Base-by-base conservation (phyloP, 1,284 basidiomycete genomes). In the Schizopora paradoxa region DNA sequence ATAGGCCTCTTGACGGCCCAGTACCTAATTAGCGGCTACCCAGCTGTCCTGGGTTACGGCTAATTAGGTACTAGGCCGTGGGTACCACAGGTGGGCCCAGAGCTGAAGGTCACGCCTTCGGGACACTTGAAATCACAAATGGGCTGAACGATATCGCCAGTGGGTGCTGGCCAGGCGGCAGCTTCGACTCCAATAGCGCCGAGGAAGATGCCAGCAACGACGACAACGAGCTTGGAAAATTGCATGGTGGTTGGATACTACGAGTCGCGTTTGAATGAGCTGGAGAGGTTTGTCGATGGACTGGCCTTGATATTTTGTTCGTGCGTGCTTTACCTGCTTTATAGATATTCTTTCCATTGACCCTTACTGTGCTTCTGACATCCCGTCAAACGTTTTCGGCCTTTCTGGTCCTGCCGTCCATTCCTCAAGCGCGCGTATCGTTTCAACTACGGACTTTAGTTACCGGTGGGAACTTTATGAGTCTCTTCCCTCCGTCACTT, bases 171-270 rank as follows among this genome's bases (percentile, higher is more conserved):
- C 13, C 41, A 23, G 11, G 48, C 29, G 22, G 31, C 48, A 22
- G 48, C 37, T 23, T 14, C 41, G 16, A 43, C 36, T n/a, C 18
- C 43, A 21, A 28, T 38, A 11, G 41, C 33, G 14, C 36, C 29
- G 8, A 33, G 28, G 14, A 45, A 40, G 13, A 49, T 8, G 21
- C 43, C 32, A n/a, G 43, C 37, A 25, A 27, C 29, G 37, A 26
- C 37, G 26, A 45, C 18, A 18, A 39, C 11, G 37, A 49, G 37
- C 14, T 23, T 40, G 25, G 41, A n/a, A 38, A 49, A 49, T 18
- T 49, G 40, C 48, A 49, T 49, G 22, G 7, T 42, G 11, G 18
- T 23, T 6, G 7, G n/a, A 10, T 29, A 21, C 32, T 34, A 35
- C 18, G 42, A 21, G 35, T 22, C 7, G 29, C 18, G 26, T 19